Evolutionary conservation across 139 green algal genomes (phyloP), one percentile per base, ranked within the genome.

Genomic region (Yamagishiella unicocca): DNA sequence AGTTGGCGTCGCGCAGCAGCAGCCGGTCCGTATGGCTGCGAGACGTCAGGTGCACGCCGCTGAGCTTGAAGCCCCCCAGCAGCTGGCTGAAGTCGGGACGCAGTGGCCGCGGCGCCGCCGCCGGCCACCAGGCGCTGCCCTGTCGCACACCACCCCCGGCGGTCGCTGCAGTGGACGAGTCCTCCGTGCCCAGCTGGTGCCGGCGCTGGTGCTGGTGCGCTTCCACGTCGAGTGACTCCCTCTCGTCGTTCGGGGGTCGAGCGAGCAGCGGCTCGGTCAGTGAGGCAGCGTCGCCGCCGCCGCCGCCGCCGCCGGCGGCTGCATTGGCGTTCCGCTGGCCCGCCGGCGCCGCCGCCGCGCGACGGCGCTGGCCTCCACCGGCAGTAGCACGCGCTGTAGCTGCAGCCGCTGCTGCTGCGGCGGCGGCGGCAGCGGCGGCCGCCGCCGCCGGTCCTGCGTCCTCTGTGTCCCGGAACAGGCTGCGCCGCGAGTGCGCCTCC

Each of bases 11-110:
- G 0, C 50, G 53, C 33, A 88, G 82, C 68, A 88, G 50, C 68
- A 88, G 50, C 24, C 82, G 50, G 53, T 88, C 82, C 31, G 82
- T 88, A 46, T 66, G 76, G 68, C 70, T 66, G 68, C 82, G 68
- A 37, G 66, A 40, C 10, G 82, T 88, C 37, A 88, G 82, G 82
- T 82, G 72, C 46, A 88, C 54, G 24, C 46, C 68, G 8, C 35
- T 29, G 25, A 88, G 82, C 82, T 46, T 62, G 68, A 88, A 75
- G 43, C 82, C 82, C 25, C 82, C 82, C 68, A 82, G 35, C 68
- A 88, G 46, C 12, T 24, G 46, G 12, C 82, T 27, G 35, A 88
- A 88, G 53, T 88, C 38, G 17, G 82, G 82, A 0, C 82, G 82
- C 3, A 31, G 43, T 33, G 74, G 64, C 31, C 45, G 43, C 4